Base-by-base conservation (phyloP, 225 moss, liverwort and hornwort species). In the Takakia lepidozioides region DNA sequence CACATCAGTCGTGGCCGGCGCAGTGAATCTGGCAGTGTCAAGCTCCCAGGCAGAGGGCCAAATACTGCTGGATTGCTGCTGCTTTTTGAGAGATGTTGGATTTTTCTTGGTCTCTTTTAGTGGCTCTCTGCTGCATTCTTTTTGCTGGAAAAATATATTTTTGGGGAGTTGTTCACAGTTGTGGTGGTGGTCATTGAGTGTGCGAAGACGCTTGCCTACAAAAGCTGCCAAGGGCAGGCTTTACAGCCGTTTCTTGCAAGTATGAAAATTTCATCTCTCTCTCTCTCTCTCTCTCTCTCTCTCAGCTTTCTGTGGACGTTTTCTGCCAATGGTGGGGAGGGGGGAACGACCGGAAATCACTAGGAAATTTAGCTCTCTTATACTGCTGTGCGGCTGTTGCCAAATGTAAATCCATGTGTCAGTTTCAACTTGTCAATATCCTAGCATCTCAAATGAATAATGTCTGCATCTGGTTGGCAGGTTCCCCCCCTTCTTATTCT, bases 21-120 rank as follows among this genome's bases (percentile, higher is more conserved):
- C 77, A 8, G 69, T 82, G 63, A 67, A 70, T 60, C 49, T 82
- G 36, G 73, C 72, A 16, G 76, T 82, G 54, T 74, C 70, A 63
- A 38, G 54, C 10, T 25, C 54, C 23, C 56, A 51, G 20, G 73
- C 52, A 25, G 47, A 2, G 19, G 0, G 23, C 15, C 73, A 56
- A 3, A 73, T 84, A 20, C 71, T 58, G 49, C 57, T 98, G 38
- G 83, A 91, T 60, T 66, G 64, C 38, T 58, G 58, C 25, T 85
- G 90, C 53, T 98, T 98, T 51, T 26, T 87, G 25, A 63, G 91
- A 48, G 98, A 98, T 25, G 76, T 87, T 17, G 82, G 87, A 5
- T 98, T 87, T 52, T 98, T 91, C 49, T 20, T 85, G 56, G 43
- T 78, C 64, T 73, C 98, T 27, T n/a, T 56, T 91, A 55, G 67